Conservation (phyloP, 2,329 filamentous ascomycete species). For the Fusarium nygamai region DNA sequence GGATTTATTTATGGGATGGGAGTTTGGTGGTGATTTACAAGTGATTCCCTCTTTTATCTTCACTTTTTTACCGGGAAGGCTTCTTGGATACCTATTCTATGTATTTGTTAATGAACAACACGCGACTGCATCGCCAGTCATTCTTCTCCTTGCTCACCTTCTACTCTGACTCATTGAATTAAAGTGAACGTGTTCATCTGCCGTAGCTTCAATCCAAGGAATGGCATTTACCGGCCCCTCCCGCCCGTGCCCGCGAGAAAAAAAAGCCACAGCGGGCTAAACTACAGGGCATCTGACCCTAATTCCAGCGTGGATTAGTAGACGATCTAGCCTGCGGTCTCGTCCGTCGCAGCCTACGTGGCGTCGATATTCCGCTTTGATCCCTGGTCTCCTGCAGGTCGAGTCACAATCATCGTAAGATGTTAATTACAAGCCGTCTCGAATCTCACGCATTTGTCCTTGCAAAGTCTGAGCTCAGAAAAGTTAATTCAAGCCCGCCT, state of each 20-base stretch:
- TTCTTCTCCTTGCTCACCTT: conserved; percentile 1
- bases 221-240: conserved; percentile 13
- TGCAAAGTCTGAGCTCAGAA: not conserved
- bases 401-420: not conserved
- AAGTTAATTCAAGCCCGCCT: not conserved
- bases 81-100: conserved; percentile 8
- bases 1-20: conserved; percentile 5
- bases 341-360: not conserved
- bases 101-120: conserved; percentile 26
- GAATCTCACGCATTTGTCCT: not conserved
- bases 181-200: not conserved
- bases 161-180: not conserved
- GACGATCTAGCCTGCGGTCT: not conserved
- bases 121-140: conserved; percentile 10
- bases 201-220: not conserved
- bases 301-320: not conserved
- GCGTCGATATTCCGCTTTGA: not conserved
- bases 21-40: conserved; percentile 34
- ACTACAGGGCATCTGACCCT: not conserved
- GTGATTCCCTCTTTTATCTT: conserved; percentile 21
- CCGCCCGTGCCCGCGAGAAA: not conserved
- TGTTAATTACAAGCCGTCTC: not conserved
- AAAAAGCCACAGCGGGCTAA: not conserved
- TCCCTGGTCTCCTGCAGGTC: not conserved
- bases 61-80: not conserved